Evolutionary conservation across 306 rosid genomes (phyloP).

Genomic region (Acacia melanoxylon): DNA sequence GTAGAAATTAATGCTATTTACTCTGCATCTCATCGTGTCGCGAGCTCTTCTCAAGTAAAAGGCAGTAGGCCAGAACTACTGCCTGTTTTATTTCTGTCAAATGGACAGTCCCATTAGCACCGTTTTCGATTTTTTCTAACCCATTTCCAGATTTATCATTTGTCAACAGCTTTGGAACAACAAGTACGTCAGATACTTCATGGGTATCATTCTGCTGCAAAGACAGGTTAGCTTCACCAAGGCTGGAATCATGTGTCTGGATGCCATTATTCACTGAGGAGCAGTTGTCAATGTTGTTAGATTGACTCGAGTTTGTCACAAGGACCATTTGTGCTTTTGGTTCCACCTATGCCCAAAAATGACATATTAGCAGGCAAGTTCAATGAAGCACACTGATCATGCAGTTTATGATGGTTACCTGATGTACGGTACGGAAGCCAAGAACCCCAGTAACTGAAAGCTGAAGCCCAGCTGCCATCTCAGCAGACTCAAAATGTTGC

Average conservation of each 20-base stretch:
- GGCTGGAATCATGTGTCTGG: constrained; percentile 38
- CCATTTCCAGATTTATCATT: constrained; percentile 39
- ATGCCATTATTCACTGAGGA: constrained; percentile 31
- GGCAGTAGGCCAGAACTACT: constrained; percentile 77
- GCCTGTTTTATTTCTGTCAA: constrained; percentile 75
- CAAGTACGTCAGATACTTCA: constrained; percentile 64
- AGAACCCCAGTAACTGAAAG: constrained; percentile 91
- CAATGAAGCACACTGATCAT: not conserved
- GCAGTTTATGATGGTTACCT: constrained; percentile 52
- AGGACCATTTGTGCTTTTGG: constrained; percentile 97
- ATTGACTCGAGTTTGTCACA: constrained; percentile 54
- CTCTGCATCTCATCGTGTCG: constrained; percentile 94
- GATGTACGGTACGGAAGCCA: constrained; percentile 89
- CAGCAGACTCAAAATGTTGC: constrained; percentile 83
- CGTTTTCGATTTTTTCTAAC: constrained; percentile 50
- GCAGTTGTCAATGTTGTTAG: constrained; percentile 32
- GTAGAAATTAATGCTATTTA: constrained; percentile 46
- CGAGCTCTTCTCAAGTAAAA: constrained; percentile 85
- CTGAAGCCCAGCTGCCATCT: constrained; percentile 77
- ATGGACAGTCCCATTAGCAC: constrained; percentile 40
- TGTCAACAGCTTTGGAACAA: constrained; percentile 66
- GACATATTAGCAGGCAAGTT: constrained; percentile 31
- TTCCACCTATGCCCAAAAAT: constrained; percentile 58
- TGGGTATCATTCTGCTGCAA: constrained; percentile 30
- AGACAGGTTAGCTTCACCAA: constrained; percentile 37